A percentile compares a stretch with the other conserved stretches of the same genome.
Evolutionary conservation across 2,329 filamentous ascomycete species (phyloP).

Genomic region (Aspergillus sp.): DNA sequence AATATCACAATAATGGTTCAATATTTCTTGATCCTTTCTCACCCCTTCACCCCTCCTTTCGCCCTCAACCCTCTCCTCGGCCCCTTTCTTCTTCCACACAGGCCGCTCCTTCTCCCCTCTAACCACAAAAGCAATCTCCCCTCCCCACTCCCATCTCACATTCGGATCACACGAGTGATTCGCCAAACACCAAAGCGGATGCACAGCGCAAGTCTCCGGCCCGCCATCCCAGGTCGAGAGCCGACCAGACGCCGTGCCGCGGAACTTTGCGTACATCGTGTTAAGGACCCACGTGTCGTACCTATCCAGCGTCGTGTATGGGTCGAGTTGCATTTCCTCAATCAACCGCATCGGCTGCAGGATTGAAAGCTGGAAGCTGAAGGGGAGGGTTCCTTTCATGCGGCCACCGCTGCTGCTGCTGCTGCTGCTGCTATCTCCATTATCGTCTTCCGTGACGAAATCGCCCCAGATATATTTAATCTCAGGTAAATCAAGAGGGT

Average conservation of each 20-base stretch:
- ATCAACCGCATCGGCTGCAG: conserved; percentile 61
- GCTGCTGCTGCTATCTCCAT: not conserved
- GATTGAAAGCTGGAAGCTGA: conserved; percentile 61
- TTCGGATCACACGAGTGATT: conserved; percentile 97
- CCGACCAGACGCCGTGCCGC: conserved; percentile 85
- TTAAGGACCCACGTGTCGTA: conserved; percentile 69
- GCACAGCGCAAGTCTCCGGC: conserved; percentile 88
- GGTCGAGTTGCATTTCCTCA: conserved; percentile 63
- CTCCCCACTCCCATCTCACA: conserved; percentile 88
- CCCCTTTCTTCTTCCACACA: conserved; percentile 36
- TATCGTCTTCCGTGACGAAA: conserved; percentile 39
- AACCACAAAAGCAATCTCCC: conserved; percentile 41
- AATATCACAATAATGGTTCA: conserved; percentile 95
- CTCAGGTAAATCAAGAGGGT: conserved; percentile 61
- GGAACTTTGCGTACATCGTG: conserved; percentile 88
- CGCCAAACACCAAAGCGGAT: conserved; percentile 93
- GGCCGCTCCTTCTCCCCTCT: conserved; percentile 34
- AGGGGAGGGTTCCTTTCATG: conserved; percentile 51
- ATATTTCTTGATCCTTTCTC: conserved; percentile 75
- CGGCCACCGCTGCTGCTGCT: not conserved
- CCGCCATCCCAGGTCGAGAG: conserved; percentile 74
- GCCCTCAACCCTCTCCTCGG: conserved; percentile 13
- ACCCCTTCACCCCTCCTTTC: conserved; percentile 55
- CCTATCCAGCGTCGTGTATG: conserved; percentile 48
- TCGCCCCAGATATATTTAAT: conserved; percentile 67